Evolutionary conservation across 2,329 filamentous ascomycete genomes (phyloP), one percentile per base, ranked within the genome.

Genomic region (Fusarium transvaalense): DNA sequence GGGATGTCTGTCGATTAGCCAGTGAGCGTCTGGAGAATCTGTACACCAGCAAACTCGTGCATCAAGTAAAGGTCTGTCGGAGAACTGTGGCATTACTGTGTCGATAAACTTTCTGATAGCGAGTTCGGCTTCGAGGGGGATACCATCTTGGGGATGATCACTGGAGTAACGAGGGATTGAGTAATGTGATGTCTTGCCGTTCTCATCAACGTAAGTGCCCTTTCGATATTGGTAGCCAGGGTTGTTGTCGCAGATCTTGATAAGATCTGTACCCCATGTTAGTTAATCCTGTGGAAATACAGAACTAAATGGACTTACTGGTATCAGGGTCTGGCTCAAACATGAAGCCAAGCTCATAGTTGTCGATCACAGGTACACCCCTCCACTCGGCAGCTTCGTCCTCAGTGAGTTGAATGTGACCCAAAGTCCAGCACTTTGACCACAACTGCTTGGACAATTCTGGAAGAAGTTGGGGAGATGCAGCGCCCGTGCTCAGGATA

Each of bases 261-360:
- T 60, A 3, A 21, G 31, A 1, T 60, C 58, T 59, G 6, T 14
- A 27, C 7, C 4, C 2, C 12, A 3, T 0, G 12, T 60, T 3
- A 60, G 56, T 5, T 3, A 14, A 3, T 0, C 15, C 6, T 12
- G 5, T 5, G 3, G 13, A 2, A 10, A 8, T 1, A n/a, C 10
- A 27, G 4, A 1, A 10, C 0, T 3, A 7, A 1, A 25, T 15
- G 3, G 2, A 29, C 38, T n/a, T 2, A 61, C 58, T 61, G 2
- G 58, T 61, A 5, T 61, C 58, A 1, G 38, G 43, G 19, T 61
- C 58, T 0, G 58, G 58, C 0, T 61, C 58, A 45, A 61, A 61
- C 58, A 61, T 61, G 15, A 61, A 61, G 6, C 58, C 58, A 8
- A 61, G 58, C 2, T 61, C 58, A 10, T 45, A 61, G 25, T 61